These are phyloP conservation scores for Cladosporium cucumerinum DNA, from an alignment of 2,329 filamentous ascomycete species.

Conservation along the genomic window DNA sequence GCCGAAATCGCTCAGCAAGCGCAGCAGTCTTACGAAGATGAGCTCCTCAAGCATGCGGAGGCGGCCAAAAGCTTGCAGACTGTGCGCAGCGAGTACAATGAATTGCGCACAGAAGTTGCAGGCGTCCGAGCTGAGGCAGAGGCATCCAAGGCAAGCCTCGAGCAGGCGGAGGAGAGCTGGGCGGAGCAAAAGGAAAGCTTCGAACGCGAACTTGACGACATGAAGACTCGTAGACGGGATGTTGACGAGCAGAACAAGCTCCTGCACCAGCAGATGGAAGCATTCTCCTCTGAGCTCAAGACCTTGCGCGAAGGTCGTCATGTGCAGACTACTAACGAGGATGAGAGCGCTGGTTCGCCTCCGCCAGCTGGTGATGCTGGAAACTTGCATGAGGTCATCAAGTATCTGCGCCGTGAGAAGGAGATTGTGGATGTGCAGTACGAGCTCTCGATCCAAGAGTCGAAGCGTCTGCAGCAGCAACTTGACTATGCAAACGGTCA, in stretches of 20 bases:
- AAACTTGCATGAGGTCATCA: slow-evolving; percentile 84
- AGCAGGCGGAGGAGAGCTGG: slow-evolving; percentile 85
- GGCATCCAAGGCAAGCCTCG: slow-evolving; percentile 73
- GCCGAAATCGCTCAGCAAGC: slow-evolving; percentile 90
- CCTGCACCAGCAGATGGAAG: slow-evolving; percentile 84
- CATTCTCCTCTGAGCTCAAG: slow-evolving; percentile 69
- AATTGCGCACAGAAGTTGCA: slow-evolving; percentile 74
- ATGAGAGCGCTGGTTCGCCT: slow-evolving; percentile 43
- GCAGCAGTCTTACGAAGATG: slow-evolving; percentile 91
- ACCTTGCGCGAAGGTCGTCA: slow-evolving; percentile 73
- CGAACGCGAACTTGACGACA: slow-evolving; percentile 77
- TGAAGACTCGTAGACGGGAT: slow-evolving; percentile 77
- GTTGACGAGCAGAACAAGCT: slow-evolving; percentile 85
- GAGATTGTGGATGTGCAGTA: slow-evolving; percentile 97
- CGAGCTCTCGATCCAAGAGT: slow-evolving; percentile 82
- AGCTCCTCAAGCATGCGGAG: slow-evolving; percentile 91
- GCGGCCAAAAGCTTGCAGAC: slow-evolving; percentile 82
- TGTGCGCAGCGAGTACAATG: slow-evolving; percentile 75
- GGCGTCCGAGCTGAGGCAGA: slow-evolving; percentile 77
- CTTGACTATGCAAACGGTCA: slow-evolving; percentile 82
- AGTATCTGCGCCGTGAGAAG: slow-evolving; percentile 89
- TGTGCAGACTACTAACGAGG: slow-evolving; percentile 48
- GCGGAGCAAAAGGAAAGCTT: slow-evolving; percentile 74
- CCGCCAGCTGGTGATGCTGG: slow-evolving; percentile 47
- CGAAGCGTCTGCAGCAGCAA: slow-evolving; percentile 84